Base-by-base conservation (phyloP, 495 filamentous ascomycete genomes). In the Penicillium manginii region DNA sequence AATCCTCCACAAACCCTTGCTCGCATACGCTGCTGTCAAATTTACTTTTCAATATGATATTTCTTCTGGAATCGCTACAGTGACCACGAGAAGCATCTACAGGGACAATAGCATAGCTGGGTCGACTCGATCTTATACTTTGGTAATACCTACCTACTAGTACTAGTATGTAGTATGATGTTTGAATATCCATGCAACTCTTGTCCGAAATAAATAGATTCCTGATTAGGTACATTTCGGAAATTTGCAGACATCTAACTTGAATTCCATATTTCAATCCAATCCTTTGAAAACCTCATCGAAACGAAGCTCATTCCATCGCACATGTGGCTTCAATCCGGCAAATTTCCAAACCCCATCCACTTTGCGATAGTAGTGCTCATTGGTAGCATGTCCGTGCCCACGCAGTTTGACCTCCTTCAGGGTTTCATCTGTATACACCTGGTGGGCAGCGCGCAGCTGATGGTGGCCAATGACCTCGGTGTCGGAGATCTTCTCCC, bases 291-390 rank as follows among this genome's bases (percentile, higher is more conserved):
- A 81, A 2, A 81, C 67, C 29, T 72, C 75, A 32, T 81, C 74
- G 42, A 90, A 90, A 45, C 89, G 85, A 65, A 86, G 83, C 79
- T 93, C 90, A 60, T 73, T 77, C 87, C 87, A 93, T 42, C 85
- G 73, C 55, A 93, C 88, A 49, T 84, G 77, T 2, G 90, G 90
- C 66, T 79, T 76, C 51, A 93, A 73, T 1, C 90, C 90, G 2
- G 89, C 88, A 72, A 92, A 91, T 75, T 92, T 93, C 90, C 90
- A 93, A 56, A 86, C 83, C 5, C 88, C 88, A 61, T 91, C 74
- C 19, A 91, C 75, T 81, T 89, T 91, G 54, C 77, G 79, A 72
- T 92, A 92, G 70, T 83, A 89, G 68, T 90, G 86, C 62, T 82
- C 81, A 69, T 88, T 90, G 55, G 84, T 85, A 52, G 82, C 84